A percentile compares a stretch with the other conserved stretches of the same genome.
Conservation (phyloP, 2,329 filamentous ascomycete species). For the Ceratocystiopsis brevicomis region DNA sequence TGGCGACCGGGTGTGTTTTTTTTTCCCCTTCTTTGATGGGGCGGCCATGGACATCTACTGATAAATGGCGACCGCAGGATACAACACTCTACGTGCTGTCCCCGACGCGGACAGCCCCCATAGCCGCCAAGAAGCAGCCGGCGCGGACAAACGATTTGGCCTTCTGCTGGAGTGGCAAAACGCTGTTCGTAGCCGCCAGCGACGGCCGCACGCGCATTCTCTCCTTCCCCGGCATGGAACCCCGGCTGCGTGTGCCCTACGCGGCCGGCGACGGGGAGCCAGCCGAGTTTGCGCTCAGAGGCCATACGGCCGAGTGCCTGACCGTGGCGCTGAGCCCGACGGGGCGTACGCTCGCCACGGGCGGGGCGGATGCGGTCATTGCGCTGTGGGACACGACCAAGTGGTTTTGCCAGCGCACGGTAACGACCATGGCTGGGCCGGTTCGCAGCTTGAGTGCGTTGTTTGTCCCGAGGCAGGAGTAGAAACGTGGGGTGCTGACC, state of each 20-base stretch:
- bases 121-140: constrained; percentile 40
- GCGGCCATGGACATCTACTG: too few species aligned
- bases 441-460: constrained; percentile 47
- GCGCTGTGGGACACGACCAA: constrained; percentile 60
- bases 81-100: constrained; percentile 37
- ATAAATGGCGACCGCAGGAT: not conserved
- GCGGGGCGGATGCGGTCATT: constrained; percentile 57
- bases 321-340: constrained; percentile 51
- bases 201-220: constrained; percentile 55
- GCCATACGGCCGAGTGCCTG: constrained; percentile 55
- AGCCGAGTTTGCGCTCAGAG: constrained; percentile 42
- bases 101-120: constrained; percentile 33
- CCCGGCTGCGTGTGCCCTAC: constrained; percentile 29
- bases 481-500: not conserved
- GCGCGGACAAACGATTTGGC: constrained; percentile 52
- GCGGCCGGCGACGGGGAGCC: constrained; percentile 19
- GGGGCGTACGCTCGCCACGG: constrained; percentile 53
- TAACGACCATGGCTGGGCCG: constrained; percentile 49
- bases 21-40: not conserved
- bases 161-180: constrained; percentile 55
- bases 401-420: constrained; percentile 56
- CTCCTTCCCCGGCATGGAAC: constrained; percentile 44
- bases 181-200: constrained; percentile 50
- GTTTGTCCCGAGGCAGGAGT: not conserved
- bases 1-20: constrained; percentile 27